phyloP scores from a whole-genome alignment of 2,329 filamentous ascomycete genomes.

The Parafenestella ontariensis region DNA sequence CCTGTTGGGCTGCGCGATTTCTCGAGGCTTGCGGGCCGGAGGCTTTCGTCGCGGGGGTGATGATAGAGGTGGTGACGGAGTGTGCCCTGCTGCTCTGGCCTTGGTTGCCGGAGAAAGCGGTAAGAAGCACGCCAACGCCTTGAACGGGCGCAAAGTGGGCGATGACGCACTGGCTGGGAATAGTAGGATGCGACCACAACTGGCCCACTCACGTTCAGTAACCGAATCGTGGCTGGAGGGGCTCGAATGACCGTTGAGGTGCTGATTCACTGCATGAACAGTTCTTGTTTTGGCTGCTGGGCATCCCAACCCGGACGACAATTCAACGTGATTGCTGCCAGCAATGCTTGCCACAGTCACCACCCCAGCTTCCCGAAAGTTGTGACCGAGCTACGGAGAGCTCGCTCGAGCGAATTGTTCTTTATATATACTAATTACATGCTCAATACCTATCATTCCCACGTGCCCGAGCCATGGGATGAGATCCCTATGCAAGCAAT shows the following conservation, averaged over 20 bases:
- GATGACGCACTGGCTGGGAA: slow-evolving; percentile 1
- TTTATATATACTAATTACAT: not conserved
- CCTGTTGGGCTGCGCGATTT: slow-evolving; percentile 7
- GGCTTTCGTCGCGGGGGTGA: slow-evolving; percentile 1
- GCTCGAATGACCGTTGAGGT: not conserved
- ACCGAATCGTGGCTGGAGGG: not conserved
- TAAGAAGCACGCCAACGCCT: slow-evolving; percentile 3
- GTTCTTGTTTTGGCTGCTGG: slow-evolving; percentile 2
- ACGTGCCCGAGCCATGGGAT: not conserved
- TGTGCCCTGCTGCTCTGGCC: not conserved
- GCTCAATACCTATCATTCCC: not conserved
- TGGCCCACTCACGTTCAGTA: not conserved
- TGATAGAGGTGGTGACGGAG: not conserved
- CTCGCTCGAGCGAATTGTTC: not conserved
- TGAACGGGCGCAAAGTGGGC: not conserved
- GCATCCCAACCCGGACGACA: not conserved
- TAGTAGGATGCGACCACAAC: not conserved
- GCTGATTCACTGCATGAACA: slow-evolving; percentile 1
- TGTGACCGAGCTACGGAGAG: not conserved
- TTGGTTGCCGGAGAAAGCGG: not conserved
- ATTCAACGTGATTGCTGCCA: not conserved
- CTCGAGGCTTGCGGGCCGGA: not conserved
- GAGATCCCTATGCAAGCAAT: not conserved
- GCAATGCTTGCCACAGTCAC: not conserved
- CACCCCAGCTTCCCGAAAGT: not conserved